Base-by-base conservation (phyloP, 306 rosid genomes). In the Astragalus membranaceus region DNA sequence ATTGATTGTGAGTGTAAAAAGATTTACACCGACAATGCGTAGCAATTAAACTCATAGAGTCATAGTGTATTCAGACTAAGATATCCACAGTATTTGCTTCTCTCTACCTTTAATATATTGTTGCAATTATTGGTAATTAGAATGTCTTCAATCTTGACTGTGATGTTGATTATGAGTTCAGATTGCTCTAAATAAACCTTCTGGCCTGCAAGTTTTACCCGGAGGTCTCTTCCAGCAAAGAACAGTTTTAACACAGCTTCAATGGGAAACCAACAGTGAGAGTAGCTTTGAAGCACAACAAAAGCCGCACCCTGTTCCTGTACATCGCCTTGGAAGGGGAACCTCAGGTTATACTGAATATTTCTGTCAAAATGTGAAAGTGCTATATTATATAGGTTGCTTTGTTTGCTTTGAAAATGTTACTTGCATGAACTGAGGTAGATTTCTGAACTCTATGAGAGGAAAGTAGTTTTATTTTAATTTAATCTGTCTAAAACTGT, bases 171-270 rank as follows among this genome's bases (percentile, higher is more conserved):
- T 67, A 41, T 75, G 67, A 50, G 39, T 79, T 83, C 86, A 90
- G 98, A 82, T 90, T 80, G 92, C 92, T 73, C 79, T 94, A 50
- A 85, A 87, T 77, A 90, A 90, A 75, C 98, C 98, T 55, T 87
- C 97, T 36, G 90, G 96, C 62, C 79, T 94, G 81, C 98, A 94
- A 94, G 98, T 94, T 64, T 79, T 90, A 69, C 96, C 98, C 5
- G 97, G 96, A 46, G 98, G 98, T 56, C 89, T 94, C 81, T 94
- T 88, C 75, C 98, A 94, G 87, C 97, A 94, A 84, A 89, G 96
- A 70, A 94, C 97, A 29, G 88, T 90, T 85, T 78, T 94, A 49
- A 81, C 88, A 14, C 98, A 94, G 82, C 96, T 94, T 62, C 85
- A 75, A 4, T 87, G 94, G 89, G 39, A 70, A 81, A 73, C 87